These are phyloP conservation scores for Clonostachys byssicola DNA, from an alignment of 2,329 filamentous ascomycete genomes.

Conservation along the genomic window DNA sequence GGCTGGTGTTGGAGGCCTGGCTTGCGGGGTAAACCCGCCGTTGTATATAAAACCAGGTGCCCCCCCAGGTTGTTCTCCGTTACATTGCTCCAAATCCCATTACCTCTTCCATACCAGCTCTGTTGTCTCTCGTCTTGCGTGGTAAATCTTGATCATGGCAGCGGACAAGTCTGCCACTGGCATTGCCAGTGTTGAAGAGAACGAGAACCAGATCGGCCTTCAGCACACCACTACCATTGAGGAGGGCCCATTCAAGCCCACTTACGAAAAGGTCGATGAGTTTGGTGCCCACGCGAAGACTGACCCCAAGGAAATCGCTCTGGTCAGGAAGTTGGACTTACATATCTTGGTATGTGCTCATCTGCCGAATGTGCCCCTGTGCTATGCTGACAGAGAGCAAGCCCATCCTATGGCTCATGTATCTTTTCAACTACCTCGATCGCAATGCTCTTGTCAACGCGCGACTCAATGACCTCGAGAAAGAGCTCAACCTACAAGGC, in stretches of 20 bases:
- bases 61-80: too few species aligned
- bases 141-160: too few species aligned
- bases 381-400: background rate
- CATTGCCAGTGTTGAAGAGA: background rate
- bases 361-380: background rate
- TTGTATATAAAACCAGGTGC: too few species aligned
- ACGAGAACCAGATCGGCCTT: too few species aligned
- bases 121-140: too few species aligned
- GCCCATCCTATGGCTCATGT: conserved; percentile 15
- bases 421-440: conserved; percentile 16
- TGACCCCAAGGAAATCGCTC: conserved; percentile 12
- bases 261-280: conserved; percentile 12
- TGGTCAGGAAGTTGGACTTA: conserved; percentile 13
- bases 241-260: too few species aligned
- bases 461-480: conserved; percentile 11
- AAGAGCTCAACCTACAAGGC: conserved; percentile 13
- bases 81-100: too few species aligned
- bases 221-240: too few species aligned
- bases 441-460: conserved; percentile 13
- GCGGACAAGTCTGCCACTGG: too few species aligned
- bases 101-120: too few species aligned
- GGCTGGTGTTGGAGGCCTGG: too few species aligned
- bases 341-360: conserved; percentile 12
- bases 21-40: too few species aligned
- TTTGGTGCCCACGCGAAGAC: conserved; percentile 15